These are phyloP conservation scores for Alternaria sp. DNA, from an alignment of 2,329 filamentous ascomycete species.

Conservation along the genomic window DNA sequence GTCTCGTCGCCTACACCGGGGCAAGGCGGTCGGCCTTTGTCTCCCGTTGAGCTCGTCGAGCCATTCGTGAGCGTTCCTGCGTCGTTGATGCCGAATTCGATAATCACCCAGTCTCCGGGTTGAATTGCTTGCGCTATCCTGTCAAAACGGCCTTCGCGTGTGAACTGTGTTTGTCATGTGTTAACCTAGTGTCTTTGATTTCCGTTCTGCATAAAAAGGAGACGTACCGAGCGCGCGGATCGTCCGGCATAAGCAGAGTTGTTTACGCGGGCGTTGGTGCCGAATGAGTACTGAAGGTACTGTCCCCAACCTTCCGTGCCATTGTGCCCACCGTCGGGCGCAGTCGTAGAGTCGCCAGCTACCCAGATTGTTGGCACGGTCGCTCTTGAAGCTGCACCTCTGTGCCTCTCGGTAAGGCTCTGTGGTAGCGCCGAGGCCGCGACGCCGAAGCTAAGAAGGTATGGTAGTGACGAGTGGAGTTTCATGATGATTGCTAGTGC, in stretches of 20 bases:
- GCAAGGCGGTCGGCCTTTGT: slow-evolving; percentile 66
- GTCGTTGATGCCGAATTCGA: slow-evolving; percentile 76
- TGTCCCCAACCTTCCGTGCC: slow-evolving; percentile 64
- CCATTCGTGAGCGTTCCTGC: slow-evolving; percentile 50
- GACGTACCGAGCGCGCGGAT: slow-evolving; percentile 63
- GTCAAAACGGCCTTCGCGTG: slow-evolving; percentile 69
- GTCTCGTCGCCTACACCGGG: not conserved
- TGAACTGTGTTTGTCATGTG: slow-evolving; percentile 52
- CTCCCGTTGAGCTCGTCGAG: slow-evolving; percentile 60
- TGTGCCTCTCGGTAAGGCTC: not conserved
- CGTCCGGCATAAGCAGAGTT: slow-evolving; percentile 72
- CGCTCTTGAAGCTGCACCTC: slow-evolving; percentile 1
- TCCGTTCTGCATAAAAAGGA: too few relatives aligned
- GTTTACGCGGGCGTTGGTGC: slow-evolving; percentile 56
- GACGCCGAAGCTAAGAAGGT: not conserved
- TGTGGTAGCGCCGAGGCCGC: not conserved
- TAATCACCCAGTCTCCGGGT: slow-evolving; percentile 69
- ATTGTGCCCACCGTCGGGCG: slow-evolving; percentile 54
- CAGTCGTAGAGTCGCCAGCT: slow-evolving; percentile 69
- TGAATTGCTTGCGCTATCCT: slow-evolving; percentile 62
- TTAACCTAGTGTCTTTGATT: not conserved
- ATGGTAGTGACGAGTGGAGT: not conserved
- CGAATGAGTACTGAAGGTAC: slow-evolving; percentile 63
- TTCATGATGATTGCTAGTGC: not conserved
- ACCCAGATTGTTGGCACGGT: slow-evolving; percentile 44